Percentiles rank a stretch among this genome's conserved stretches.
These are phyloP conservation scores for Phytomonas serpens DNA, from an alignment of 208 protist genomes.

Conservation along the genomic window DNA sequence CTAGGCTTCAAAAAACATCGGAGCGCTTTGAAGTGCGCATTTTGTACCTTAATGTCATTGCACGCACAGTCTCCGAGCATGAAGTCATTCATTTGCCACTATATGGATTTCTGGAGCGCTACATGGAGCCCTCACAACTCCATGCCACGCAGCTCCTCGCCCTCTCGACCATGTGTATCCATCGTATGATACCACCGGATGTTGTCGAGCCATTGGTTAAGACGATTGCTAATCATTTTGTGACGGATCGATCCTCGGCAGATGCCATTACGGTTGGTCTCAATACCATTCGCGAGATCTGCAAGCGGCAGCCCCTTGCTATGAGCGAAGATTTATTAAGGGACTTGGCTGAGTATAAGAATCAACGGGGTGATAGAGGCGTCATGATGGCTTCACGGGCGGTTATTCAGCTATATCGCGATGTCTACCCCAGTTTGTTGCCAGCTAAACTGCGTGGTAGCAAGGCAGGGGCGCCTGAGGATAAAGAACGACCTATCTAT, in stretches of 20 bases:
- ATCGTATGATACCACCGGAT: constrained; percentile 94
- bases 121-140: constrained; percentile 95
- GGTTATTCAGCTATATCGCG: constrained; percentile 94
- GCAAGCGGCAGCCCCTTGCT: constrained; percentile 90
- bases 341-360: constrained; percentile 93
- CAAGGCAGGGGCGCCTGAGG: constrained; percentile 24
- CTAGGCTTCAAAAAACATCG: constrained; percentile 84
- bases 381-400: constrained; percentile 94
- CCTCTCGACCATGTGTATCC: constrained; percentile 92
- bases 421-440: constrained; percentile 94
- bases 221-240: constrained; percentile 95
- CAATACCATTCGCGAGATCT: constrained; percentile 96
- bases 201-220: constrained; percentile 87
- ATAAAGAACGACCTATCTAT: constrained; percentile 38
- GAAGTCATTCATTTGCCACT: constrained; percentile 95
- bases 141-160: constrained; percentile 95
- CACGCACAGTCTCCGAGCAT: constrained; percentile 91
- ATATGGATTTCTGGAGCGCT: constrained; percentile 95
- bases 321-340: constrained; percentile 92
- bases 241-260: constrained; percentile 86
- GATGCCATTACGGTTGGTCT: constrained; percentile 95
- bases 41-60: constrained; percentile 95
- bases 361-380: constrained; percentile 90
- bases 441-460: constrained; percentile 87
- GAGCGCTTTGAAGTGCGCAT: constrained; percentile 94